Evolutionary conservation across 2,329 filamentous ascomycete species (phyloP), one percentile per base, ranked within the genome.

Genomic region (Dactylella cylindrospora): DNA sequence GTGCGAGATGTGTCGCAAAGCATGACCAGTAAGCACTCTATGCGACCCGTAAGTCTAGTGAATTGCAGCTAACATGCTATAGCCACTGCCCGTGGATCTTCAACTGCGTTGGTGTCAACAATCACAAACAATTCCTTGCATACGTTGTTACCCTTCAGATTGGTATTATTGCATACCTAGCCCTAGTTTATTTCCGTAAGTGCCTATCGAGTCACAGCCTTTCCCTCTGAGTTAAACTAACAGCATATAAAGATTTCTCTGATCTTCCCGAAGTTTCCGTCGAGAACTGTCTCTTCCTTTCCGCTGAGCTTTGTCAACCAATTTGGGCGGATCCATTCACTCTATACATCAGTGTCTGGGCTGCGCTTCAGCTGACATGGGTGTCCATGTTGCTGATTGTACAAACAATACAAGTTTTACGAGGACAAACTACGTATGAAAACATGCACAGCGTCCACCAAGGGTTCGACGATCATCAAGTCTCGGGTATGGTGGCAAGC

Each of bases 81-180:
- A 94, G 89, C 70, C 93, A 98, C 71, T 98, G 93, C 70, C 93
- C 93, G 0, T 98, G 93, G 93, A 88, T 97, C 19, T 87, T 95
- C 74, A 97, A 96, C 73, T 98, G 93, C 70, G 82, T 98, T 33
- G 93, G 88, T 35, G 82, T 93, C 66, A 97, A 97, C 76, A 98
- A 97, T 72, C 87, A 97, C 70, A 84, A 93, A 10, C 90, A 96
- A 68, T 98, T 98, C 73, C 86, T 96, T 70, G 76, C 96, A 43
- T 98, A 97, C 72, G 80, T 98, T 13, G 75, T 94, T 33, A 84
- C 75, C 69, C 76, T 98, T 65, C 86, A 89, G 50, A 66, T 86
- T 12, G 89, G 89, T 23, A 85, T 40, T 46, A 32, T 45, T 41
- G 61, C 31, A 12, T 45, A 53, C 19, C 59, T 59, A 25, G 43